Evolutionary conservation across 306 rosid genomes (phyloP).

Genomic region (Medicago ruthenica): DNA sequence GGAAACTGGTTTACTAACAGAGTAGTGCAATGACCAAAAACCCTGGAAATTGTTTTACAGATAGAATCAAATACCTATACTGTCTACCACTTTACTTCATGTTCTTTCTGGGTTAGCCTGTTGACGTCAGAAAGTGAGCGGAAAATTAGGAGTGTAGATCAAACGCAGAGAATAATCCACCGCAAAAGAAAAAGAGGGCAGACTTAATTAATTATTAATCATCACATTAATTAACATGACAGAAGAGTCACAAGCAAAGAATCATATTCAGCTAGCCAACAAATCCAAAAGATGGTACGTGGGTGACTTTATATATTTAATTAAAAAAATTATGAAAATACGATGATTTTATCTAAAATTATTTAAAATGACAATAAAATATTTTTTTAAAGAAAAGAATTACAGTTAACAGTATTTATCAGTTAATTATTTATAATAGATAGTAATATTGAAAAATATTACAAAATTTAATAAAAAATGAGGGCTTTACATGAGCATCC

Average conservation of each 20-base stretch:
- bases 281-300: not conserved
- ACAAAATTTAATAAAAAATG: not conserved
- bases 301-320: not conserved
- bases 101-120: not conserved
- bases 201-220: not conserved
- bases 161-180: slow-evolving; percentile 19
- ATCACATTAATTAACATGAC: slow-evolving; percentile 26
- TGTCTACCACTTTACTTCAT: not conserved
- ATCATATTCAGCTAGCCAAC: slow-evolving; percentile 10
- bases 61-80: not conserved
- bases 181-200: slow-evolving; percentile 40
- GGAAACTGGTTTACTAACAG: too few species aligned
- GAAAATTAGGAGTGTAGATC: not conserved
- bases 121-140: slow-evolving; percentile 22
- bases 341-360: not conserved
- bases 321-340: not conserved
- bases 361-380: not conserved
- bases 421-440: too few species aligned
- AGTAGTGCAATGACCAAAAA: too few species aligned
- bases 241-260: slow-evolving; percentile 24
- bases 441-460: too few species aligned
- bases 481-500: not conserved
- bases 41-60: too few species aligned
- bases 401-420: too few species aligned
- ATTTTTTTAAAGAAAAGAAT: too few species aligned